These are phyloP conservation scores for Suhomyces atakaporum DNA, from an alignment of 1,139 yeast species.

Conservation along the genomic window DNA sequence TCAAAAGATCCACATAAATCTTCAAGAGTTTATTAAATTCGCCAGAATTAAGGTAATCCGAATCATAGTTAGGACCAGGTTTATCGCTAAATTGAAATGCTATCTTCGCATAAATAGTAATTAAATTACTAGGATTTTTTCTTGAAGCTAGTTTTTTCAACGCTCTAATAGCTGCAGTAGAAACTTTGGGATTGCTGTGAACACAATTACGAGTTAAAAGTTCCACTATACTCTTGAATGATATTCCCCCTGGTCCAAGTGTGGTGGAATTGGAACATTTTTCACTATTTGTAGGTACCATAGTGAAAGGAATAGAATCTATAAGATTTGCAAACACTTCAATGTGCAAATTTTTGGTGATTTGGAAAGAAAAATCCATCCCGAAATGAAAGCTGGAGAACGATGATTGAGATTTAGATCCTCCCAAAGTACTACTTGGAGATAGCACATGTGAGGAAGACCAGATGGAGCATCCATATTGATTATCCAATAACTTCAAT, in stretches of 20 bases:
- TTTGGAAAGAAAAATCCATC: slow-evolving; percentile 40
- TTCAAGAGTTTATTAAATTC: slow-evolving; percentile 64
- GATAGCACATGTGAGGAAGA: slow-evolving; percentile 19
- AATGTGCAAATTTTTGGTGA: slow-evolving; percentile 40
- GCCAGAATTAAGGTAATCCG: slow-evolving; percentile 54
- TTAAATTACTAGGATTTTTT: slow-evolving; percentile 69
- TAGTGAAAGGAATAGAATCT: slow-evolving; percentile 70
- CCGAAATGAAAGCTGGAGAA: slow-evolving; percentile 56
- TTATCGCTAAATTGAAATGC: slow-evolving; percentile 82
- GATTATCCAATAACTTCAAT: slow-evolving; percentile 59
- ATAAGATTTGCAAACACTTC: slow-evolving; percentile 72
- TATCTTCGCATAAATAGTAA: slow-evolving; percentile 74
- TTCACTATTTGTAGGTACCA: slow-evolving; percentile 40
- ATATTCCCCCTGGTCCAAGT: slow-evolving; percentile 41
- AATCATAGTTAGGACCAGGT: slow-evolving; percentile 48
- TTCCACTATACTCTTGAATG: slow-evolving; percentile 67
- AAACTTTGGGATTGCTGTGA: slow-evolving; percentile 62
- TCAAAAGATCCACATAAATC: slow-evolving; percentile 74
- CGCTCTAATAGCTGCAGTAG: slow-evolving; percentile 63
- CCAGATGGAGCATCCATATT: slow-evolving; percentile 52
- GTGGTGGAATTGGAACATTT: slow-evolving; percentile 13
- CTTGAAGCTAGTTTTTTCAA: slow-evolving; percentile 66
- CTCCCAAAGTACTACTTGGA: slow-evolving; percentile 7
- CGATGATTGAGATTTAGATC: slow-evolving; percentile 27
- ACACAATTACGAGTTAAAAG: slow-evolving; percentile 73